Base-by-base conservation (phyloP, 768 basidiomycete species). In the Mycena albidolilacea region DNA sequence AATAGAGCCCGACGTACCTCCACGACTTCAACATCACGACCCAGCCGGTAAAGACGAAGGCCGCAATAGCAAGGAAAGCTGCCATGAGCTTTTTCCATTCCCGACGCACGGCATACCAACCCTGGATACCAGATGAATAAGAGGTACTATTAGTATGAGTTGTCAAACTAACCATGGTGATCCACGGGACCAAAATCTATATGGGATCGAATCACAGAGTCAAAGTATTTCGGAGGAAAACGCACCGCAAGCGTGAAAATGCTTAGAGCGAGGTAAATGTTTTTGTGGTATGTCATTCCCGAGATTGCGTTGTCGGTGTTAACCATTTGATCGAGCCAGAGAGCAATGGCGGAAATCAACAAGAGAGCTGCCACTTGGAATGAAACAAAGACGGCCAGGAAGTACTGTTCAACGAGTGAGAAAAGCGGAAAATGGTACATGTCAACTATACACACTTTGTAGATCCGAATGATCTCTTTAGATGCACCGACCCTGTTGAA, bases 401-500 rank as follows among this genome's bases (percentile, higher is more conserved):
- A 76, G 73, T 81, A 76, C 80, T 81, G 10, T 60, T 59, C 7
- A 14, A 8, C 41, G 8, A 55, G 23, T 50, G 30, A 73, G 48
- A 19, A 64, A 30, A 52, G 43, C 5, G 46, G 30, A 23, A 19
- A 48, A 67, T 5, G 11, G 30, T n/a, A 14, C 7, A 39, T 19
- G 14, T 23, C 6, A 19, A 57, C 4, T 15, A 15, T 11, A 46
- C 79, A 48, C 60, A 82, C 83, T 46, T 77, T 77, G 77, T 85
- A 84, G 37, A 84, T 77, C 35, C 79, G 76, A 63, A 84, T 73
- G 41, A 86, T 78, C 17, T 78, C 74, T n/a, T 75, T 73, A 0
- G 82, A 79, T 12, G 84, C 83, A 11, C 84, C 83, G 39, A 82
- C 82, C 39, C 81, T 79, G 46, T 78, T 82, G 73, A 85, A 84